Conservation (phyloP, 495 filamentous ascomycete species). For the Penicillium mononematosum region DNA sequence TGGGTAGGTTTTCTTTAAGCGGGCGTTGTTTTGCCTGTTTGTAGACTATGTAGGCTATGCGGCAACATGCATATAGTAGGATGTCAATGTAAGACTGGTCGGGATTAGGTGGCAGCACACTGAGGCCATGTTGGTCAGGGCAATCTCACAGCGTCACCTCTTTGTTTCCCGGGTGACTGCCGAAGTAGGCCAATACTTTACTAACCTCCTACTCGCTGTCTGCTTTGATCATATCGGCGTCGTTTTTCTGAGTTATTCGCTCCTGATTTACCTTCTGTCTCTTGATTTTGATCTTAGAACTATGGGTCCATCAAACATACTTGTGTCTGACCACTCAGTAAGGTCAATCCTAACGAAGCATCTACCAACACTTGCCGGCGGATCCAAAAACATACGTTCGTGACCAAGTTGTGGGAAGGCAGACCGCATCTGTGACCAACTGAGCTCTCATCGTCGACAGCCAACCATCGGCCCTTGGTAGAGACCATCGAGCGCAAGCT, state of each 20-base stretch:
- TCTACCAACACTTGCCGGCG: not conserved
- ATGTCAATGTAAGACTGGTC: not conserved
- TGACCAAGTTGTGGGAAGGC: not conserved
- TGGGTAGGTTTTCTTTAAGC: not conserved
- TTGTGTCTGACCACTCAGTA: not conserved
- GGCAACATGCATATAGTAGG: conserved; percentile 1
- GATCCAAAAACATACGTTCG: not conserved
- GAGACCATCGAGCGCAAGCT: not conserved
- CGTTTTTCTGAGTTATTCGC: conserved; percentile 33
- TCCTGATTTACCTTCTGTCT: conserved; percentile 39
- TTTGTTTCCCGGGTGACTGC: not conserved
- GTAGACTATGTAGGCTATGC: conserved; percentile 2
- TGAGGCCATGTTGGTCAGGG: too few relatives aligned
- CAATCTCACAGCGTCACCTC: not conserved
- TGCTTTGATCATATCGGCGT: conserved; percentile 20
- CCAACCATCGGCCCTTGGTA: not conserved
- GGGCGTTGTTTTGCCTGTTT: not conserved
- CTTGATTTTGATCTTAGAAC: not conserved
- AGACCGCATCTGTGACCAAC: not conserved
- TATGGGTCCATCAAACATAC: not conserved
- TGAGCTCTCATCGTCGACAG: not conserved
- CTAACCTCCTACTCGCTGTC: not conserved
- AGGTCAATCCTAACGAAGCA: not conserved
- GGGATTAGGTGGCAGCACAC: not conserved
- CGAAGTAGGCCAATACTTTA: not conserved